These are phyloP conservation scores for Colletotrichum costaricense DNA, from an alignment of 2,329 filamentous ascomycete species.

Conservation along the genomic window DNA sequence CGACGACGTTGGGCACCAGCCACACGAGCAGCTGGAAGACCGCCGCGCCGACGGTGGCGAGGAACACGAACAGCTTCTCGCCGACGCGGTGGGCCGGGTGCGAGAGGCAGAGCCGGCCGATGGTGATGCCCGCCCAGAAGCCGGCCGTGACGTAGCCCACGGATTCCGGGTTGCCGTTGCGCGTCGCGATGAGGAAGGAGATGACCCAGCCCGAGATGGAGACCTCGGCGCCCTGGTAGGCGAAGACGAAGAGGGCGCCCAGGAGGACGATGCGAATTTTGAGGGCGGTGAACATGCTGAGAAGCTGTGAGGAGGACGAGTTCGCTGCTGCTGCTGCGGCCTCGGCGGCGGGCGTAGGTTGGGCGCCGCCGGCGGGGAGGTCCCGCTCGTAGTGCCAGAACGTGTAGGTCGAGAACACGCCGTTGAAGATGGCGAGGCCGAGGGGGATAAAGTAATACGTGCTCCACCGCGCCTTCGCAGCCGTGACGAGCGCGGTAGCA, in stretches of 20 bases:
- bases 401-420: constrained; percentile 71
- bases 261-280: constrained; percentile 73
- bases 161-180: constrained; percentile 74
- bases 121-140: constrained; percentile 79
- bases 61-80: constrained; percentile 76
- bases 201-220: constrained; percentile 89
- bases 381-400: constrained; percentile 80
- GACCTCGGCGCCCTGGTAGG: constrained; percentile 88
- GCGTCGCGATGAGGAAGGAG: constrained; percentile 81
- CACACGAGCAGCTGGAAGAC: constrained; percentile 82
- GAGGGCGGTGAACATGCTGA: constrained; percentile 60
- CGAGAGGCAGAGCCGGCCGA: constrained; percentile 79
- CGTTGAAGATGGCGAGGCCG: constrained; percentile 65
- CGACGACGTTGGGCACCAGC: constrained; percentile 80
- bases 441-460: constrained; percentile 79
- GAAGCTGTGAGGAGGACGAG: constrained; percentile 41
- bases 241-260: constrained; percentile 84
- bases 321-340: constrained; percentile 37
- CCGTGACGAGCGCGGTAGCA: constrained; percentile 77
- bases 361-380: constrained; percentile 26
- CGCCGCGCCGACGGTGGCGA: constrained; percentile 69
- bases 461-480: constrained; percentile 70
- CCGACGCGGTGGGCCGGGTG: constrained; percentile 75
- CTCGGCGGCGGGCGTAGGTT: constrained; percentile 31
- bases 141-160: constrained; percentile 85